Evolutionary conservation across 2,329 filamentous ascomycete genomes (phyloP).

Genomic region (Talaromyces albobiverticillius): DNA sequence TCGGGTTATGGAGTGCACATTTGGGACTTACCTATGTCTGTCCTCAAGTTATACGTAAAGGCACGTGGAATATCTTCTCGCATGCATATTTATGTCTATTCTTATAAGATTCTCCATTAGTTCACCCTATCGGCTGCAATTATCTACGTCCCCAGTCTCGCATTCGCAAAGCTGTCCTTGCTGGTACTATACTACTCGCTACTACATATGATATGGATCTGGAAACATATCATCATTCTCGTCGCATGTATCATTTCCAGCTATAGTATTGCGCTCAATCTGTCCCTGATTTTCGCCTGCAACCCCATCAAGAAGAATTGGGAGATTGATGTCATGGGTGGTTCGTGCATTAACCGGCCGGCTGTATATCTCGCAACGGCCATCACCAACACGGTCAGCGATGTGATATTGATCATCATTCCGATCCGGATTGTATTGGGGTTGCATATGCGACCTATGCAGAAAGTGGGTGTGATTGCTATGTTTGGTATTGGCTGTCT

Average conservation of each 20-base stretch:
- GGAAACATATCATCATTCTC: not conserved
- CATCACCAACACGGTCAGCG: constrained; percentile 22
- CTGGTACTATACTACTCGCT: constrained; percentile 20
- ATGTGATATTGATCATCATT: constrained; percentile 21
- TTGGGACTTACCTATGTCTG: not conserved
- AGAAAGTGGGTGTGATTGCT: constrained; percentile 17
- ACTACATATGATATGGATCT: constrained; percentile 6
- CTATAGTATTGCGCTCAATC: not conserved
- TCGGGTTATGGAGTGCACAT: not conserved
- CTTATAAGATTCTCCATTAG: not conserved
- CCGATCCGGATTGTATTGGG: constrained; percentile 17
- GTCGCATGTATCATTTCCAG: constrained; percentile 13
- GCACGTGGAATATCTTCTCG: not conserved
- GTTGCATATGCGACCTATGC: constrained; percentile 15
- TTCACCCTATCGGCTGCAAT: constrained; percentile 6
- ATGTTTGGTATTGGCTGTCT: not conserved
- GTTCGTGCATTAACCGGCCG: constrained; percentile 18
- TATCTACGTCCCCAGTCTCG: constrained; percentile 19
- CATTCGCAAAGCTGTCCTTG: constrained; percentile 20
- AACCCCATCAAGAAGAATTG: constrained; percentile 20
- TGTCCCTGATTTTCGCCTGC: constrained; percentile 20
- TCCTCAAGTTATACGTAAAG: not conserved
- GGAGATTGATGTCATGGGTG: constrained; percentile 12
- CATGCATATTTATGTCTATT: not conserved
- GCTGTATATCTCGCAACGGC: constrained; percentile 22